Conservation (phyloP, 768 basidiomycete genomes). For the Boletus reticulatus region DNA sequence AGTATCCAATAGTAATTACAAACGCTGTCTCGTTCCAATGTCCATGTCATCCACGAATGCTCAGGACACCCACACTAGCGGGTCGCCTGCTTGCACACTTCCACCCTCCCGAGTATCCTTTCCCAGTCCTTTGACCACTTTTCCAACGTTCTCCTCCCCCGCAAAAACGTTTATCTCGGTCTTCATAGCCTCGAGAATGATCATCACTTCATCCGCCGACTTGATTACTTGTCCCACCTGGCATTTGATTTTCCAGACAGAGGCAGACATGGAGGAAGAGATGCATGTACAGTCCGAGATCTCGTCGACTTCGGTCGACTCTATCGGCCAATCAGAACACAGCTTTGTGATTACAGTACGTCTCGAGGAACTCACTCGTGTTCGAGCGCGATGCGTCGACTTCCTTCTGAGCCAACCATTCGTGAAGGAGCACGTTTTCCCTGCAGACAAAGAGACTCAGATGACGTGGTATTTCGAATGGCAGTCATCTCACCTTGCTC, state of each 20-base stretch:
- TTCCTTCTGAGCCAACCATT: constrained; percentile 40
- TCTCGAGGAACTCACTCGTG: constrained; percentile 2
- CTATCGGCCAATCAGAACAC: neutral
- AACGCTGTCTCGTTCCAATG: neutral
- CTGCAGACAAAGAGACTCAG: constrained; percentile 22
- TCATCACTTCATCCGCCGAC: constrained; percentile 41
- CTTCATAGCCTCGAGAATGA: constrained; percentile 67
- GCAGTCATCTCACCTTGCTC: constrained; percentile 33
- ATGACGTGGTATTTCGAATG: neutral
- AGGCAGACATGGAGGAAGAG: constrained; percentile 42
- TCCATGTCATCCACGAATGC: too few species aligned
- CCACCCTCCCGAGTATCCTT: constrained; percentile 43
- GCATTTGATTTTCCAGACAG: constrained; percentile 51
- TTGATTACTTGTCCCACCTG: constrained; percentile 41
- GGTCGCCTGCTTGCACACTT: constrained; percentile 46
- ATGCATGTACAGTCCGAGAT: constrained; percentile 5
- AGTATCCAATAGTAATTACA: neutral
- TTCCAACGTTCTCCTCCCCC: constrained; percentile 45
- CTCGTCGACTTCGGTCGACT: constrained; percentile 1
- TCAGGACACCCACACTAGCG: constrained; percentile 35
- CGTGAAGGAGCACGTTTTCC: constrained; percentile 39
- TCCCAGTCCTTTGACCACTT: constrained; percentile 38
- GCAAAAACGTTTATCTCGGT: constrained; percentile 53
- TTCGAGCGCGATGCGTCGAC: neutral
- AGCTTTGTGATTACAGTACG: too few species aligned